phyloP scores from a whole-genome alignment of 2,329 filamentous ascomycete genomes.

The Claviceps lovelessii region DNA sequence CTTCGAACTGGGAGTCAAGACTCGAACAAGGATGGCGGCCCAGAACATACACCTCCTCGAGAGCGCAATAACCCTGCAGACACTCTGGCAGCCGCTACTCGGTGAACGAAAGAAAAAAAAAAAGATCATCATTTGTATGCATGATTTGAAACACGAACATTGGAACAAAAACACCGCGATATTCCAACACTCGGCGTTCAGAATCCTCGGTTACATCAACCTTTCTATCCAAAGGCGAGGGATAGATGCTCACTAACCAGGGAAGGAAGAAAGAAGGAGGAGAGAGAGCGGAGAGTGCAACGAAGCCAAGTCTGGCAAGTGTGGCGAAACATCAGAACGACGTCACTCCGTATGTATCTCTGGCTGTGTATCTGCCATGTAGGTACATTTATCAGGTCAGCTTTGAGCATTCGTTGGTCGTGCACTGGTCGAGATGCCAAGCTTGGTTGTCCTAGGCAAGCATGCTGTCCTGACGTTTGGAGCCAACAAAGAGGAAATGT shows the following conservation, averaged over 20 bases:
- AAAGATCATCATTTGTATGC: background rate
- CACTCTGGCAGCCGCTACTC: conserved; percentile 5
- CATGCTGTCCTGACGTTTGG: background rate
- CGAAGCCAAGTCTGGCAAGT: background rate
- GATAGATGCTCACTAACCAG: background rate
- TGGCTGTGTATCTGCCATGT: background rate
- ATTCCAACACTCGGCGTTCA: background rate
- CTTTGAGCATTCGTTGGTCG: background rate
- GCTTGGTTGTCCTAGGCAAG: background rate
- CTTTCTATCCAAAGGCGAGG: background rate
- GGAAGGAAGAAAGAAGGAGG: background rate
- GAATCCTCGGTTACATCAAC: background rate
- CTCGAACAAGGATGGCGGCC: conserved; percentile 24
- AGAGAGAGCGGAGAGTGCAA: background rate
- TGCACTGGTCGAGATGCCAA: background rate
- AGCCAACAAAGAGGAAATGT: background rate
- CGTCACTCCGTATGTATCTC: background rate
- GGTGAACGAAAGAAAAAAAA: background rate
- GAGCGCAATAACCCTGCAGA: conserved; percentile 16
- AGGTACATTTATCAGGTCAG: background rate
- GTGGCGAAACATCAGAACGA: background rate
- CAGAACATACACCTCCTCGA: conserved; percentile 21
- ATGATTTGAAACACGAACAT: background rate
- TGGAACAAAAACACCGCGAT: too few species aligned
- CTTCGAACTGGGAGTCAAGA: conserved; percentile 37